These are phyloP conservation scores for Glycine soja DNA, from an alignment of 306 rosid genomes.

Conservation along the genomic window DNA sequence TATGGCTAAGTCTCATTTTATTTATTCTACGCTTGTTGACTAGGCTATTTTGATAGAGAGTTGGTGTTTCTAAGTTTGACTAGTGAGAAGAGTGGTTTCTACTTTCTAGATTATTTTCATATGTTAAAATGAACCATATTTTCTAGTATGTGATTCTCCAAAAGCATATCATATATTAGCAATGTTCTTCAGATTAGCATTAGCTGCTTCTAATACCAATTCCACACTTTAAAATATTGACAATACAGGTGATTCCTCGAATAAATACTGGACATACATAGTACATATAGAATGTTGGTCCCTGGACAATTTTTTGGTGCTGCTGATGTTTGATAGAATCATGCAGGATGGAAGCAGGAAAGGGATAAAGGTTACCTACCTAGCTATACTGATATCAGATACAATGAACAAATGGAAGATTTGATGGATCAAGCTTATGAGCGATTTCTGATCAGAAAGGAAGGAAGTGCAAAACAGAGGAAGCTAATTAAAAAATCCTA, in stretches of 20 bases:
- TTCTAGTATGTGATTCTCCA: neutral
- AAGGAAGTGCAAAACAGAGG: constrained; percentile 82
- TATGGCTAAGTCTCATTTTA: neutral
- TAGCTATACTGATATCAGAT: constrained; percentile 55
- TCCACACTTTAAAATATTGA: neutral
- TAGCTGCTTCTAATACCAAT: neutral
- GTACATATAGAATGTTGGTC: neutral
- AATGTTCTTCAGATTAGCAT: neutral
- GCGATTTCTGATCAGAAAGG: constrained; percentile 71
- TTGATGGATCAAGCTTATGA: constrained; percentile 85
- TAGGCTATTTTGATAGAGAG: too few relatives aligned
- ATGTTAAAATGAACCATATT: neutral
- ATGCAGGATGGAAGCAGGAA: neutral
- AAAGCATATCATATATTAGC: neutral
- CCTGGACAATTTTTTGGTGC: neutral
- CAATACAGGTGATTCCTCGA: neutral
- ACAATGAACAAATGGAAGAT: constrained; percentile 83
- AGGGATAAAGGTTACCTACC: neutral
- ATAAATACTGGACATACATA: neutral
- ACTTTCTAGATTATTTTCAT: neutral
- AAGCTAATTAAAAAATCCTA: constrained; percentile 70
- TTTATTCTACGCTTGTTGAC: too few relatives aligned
- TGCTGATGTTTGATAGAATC: neutral
- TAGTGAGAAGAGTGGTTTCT: neutral
- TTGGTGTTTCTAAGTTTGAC: neutral